phyloP scores from a whole-genome alignment of 805 yeast species.

The Hyphopichia homilentoma region DNA sequence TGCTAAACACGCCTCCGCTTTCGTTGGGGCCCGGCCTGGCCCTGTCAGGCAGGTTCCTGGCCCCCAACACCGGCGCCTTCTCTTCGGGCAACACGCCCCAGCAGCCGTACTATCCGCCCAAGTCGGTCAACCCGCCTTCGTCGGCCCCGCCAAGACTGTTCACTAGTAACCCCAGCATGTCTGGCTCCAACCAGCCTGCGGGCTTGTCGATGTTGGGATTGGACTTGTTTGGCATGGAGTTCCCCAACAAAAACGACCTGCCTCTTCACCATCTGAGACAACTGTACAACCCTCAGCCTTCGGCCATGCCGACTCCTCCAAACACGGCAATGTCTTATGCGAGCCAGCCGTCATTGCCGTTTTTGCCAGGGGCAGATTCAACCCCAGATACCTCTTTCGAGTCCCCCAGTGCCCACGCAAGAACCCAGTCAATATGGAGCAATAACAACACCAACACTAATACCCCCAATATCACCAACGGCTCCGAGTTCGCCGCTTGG shows the following conservation, averaged over 20 bases:
- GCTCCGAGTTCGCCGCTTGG: no score
- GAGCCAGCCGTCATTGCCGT: no score
- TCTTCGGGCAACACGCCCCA: neutral
- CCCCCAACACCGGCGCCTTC: neutral
- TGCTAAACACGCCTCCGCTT: no score
- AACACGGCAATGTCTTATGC: neutral
- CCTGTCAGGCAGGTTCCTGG: no score
- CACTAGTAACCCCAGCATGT: no score
- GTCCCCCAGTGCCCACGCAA: neutral
- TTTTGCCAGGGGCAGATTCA: neutral
- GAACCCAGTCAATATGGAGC: conserved; percentile 2
- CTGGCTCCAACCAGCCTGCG: no score
- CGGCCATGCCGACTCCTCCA: neutral
- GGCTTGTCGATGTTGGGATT: neutral
- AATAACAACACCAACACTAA: neutral
- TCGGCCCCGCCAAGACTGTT: neutral
- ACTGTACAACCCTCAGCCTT: no score
- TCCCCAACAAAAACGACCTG: neutral
- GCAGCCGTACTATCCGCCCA: neutral
- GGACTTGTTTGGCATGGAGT: neutral
- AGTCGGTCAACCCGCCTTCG: neutral
- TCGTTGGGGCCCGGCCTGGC: no score
- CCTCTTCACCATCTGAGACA: no score
- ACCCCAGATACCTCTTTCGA: neutral
- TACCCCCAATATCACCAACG: neutral